phyloP scores from a whole-genome alignment of 352 stramenopile species.

The Globisporangium spinosum region DNA sequence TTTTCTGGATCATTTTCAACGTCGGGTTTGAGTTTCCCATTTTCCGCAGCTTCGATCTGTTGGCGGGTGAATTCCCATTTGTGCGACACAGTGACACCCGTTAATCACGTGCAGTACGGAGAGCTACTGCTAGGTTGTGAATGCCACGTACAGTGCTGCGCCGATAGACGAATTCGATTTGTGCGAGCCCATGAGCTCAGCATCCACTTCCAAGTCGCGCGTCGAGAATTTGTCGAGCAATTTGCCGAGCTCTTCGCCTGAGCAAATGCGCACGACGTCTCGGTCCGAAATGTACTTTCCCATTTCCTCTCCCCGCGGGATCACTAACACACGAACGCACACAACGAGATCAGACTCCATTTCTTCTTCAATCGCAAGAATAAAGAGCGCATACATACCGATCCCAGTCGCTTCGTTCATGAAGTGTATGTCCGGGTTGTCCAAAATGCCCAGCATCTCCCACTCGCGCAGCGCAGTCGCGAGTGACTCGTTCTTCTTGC shows the following conservation, averaged over 20 bases:
- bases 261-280: constrained; percentile 73
- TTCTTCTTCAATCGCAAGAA: neutral
- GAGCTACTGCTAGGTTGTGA: neutral
- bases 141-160: constrained; percentile 43
- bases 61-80: neutral
- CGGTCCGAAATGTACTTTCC: constrained; percentile 59
- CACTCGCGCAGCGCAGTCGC: constrained; percentile 38
- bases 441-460: constrained; percentile 38
- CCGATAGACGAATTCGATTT: constrained; percentile 52
- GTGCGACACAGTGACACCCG: neutral
- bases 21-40: constrained; percentile 62
- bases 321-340: constrained; percentile 23
- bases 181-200: constrained; percentile 55
- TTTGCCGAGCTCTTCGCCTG: constrained; percentile 47
- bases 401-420: constrained; percentile 76
- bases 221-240: constrained; percentile 66
- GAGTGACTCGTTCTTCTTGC: constrained; percentile 44
- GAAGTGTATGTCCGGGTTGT: constrained; percentile 46
- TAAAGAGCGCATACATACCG: constrained; percentile 13
- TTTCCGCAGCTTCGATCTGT: constrained; percentile 62
- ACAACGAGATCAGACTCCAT: neutral
- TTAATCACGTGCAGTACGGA: neutral
- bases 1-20: constrained; percentile 70
- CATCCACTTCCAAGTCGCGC: constrained; percentile 51
- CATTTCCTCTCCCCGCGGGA: constrained; percentile 51